phyloP scores from a whole-genome alignment of 495 filamentous ascomycete species.

The Annulohypoxylon nitens region DNA sequence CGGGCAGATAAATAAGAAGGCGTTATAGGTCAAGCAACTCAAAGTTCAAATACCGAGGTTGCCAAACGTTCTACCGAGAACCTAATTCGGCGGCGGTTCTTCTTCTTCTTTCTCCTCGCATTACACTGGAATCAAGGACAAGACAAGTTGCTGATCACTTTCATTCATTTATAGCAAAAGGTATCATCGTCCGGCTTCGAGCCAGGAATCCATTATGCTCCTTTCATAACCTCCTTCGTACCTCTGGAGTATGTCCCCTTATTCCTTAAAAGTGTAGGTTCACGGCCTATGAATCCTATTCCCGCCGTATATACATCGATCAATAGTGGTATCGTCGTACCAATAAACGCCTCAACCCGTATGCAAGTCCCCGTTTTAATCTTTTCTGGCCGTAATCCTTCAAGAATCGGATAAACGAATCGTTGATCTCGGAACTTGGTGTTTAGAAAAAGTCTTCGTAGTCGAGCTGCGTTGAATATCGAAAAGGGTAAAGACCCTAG shows the following conservation, averaged over 20 bases:
- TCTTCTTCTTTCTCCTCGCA: background rate
- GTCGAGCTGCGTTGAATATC: background rate
- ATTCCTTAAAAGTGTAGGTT: slow-evolving; percentile 9
- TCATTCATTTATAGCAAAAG: slow-evolving; percentile 33
- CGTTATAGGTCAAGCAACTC: background rate
- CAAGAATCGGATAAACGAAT: background rate
- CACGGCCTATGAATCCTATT: slow-evolving; percentile 15
- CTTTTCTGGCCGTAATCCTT: background rate
- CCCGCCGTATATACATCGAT: slow-evolving; percentile 29
- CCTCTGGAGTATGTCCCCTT: background rate
- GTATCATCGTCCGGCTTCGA: slow-evolving; percentile 41
- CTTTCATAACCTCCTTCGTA: slow-evolving; percentile 14
- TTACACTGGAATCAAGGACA: background rate
- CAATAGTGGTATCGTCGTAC: slow-evolving; percentile 39
- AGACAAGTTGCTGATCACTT: slow-evolving; percentile 13
- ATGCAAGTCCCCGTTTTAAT: slow-evolving; percentile 32
- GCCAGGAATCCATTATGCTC: slow-evolving; percentile 34
- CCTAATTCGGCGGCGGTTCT: background rate
- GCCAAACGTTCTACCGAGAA: background rate
- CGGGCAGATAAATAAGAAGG: slow-evolving; percentile 6
- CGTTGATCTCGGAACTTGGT: background rate
- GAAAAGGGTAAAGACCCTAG: background rate
- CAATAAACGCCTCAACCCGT: slow-evolving; percentile 37
- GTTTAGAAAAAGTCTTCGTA: background rate
- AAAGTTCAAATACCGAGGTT: background rate